A percentile compares a stretch with the other conserved stretches of the same genome.
Conservation (phyloP, 768 basidiomycete species). For the Cyclocybe cylindracea region DNA sequence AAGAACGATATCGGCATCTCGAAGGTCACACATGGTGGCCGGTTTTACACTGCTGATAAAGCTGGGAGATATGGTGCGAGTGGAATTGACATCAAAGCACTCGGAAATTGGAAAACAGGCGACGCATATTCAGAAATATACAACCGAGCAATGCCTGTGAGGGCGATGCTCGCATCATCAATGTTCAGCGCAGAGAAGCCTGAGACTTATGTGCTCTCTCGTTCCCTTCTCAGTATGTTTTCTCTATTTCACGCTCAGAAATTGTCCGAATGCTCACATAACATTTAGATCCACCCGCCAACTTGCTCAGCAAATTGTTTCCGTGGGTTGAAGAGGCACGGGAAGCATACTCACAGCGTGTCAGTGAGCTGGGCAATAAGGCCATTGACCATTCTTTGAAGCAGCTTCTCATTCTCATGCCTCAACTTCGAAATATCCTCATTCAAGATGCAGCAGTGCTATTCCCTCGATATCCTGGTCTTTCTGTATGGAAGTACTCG, state of each 20-base stretch:
- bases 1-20: slow-evolving; percentile 22
- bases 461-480: slow-evolving; percentile 16
- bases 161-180: slow-evolving; percentile 30
- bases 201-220: slow-evolving; percentile 22
- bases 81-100: slow-evolving; percentile 24
- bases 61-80: slow-evolving; percentile 27
- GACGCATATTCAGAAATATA: slow-evolving; percentile 25
- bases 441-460: slow-evolving; percentile 35
- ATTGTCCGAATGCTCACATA: not conserved
- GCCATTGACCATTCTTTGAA: slow-evolving; percentile 25
- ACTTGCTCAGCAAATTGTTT: slow-evolving; percentile 17
- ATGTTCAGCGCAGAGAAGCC: slow-evolving; percentile 26
- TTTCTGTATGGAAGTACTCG: slow-evolving; percentile 16
- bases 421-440: slow-evolving; percentile 22
- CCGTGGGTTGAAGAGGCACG: slow-evolving; percentile 27
- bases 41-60: slow-evolving; percentile 25
- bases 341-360: slow-evolving; percentile 5
- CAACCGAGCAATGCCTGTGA: slow-evolving; percentile 26
- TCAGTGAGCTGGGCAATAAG: not conserved
- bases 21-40: slow-evolving; percentile 29
- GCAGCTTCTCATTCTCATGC: slow-evolving; percentile 24
- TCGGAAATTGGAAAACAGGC: slow-evolving; percentile 29
- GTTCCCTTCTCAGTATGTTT: slow-evolving; percentile 22
- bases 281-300: slow-evolving; percentile 20
- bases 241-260: not conserved